These are phyloP conservation scores for Apiospora malaysiana DNA, from an alignment of 2,329 filamentous ascomycete species.

Conservation along the genomic window DNA sequence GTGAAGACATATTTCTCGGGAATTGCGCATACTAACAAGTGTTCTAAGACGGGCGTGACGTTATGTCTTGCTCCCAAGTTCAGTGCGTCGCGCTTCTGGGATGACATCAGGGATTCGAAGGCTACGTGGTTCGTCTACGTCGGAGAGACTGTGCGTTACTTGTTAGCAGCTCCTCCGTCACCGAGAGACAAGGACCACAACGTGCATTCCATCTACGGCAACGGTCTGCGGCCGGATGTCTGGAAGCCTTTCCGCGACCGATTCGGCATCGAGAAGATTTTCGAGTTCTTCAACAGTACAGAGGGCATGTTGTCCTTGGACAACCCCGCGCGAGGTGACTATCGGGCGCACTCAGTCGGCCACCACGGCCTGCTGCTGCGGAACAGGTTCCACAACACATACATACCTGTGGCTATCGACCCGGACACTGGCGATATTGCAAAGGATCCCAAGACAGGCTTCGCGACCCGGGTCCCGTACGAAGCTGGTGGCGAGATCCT, in stretches of 20 bases:
- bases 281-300: slow-evolving; percentile 80
- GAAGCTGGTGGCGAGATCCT: slow-evolving; percentile 78
- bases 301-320: slow-evolving; percentile 71
- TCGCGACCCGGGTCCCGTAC: slow-evolving; percentile 67
- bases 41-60: slow-evolving; percentile 49
- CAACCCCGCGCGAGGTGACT: slow-evolving; percentile 67
- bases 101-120: slow-evolving; percentile 69
- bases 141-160: slow-evolving; percentile 77
- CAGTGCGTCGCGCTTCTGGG: slow-evolving; percentile 73
- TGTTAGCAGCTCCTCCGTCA: slow-evolving; percentile 71
- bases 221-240: slow-evolving; percentile 72
- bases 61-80: slow-evolving; percentile 71
- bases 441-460: slow-evolving; percentile 71
- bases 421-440: slow-evolving; percentile 70
- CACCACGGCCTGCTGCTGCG: slow-evolving; percentile 72
- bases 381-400: slow-evolving; percentile 55
- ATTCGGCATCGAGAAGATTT: slow-evolving; percentile 66
- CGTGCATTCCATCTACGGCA: slow-evolving; percentile 67
- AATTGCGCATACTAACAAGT: slow-evolving; percentile 26
- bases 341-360: slow-evolving; percentile 68
- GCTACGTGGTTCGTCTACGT: slow-evolving; percentile 79
- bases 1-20: slow-evolving; percentile 42
- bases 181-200: slow-evolving; percentile 64
- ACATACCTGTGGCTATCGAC: slow-evolving; percentile 72
- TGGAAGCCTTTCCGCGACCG: slow-evolving; percentile 69